phyloP scores from a whole-genome alignment of 2,329 filamentous ascomycete genomes.

The Nakataea oryzae region DNA sequence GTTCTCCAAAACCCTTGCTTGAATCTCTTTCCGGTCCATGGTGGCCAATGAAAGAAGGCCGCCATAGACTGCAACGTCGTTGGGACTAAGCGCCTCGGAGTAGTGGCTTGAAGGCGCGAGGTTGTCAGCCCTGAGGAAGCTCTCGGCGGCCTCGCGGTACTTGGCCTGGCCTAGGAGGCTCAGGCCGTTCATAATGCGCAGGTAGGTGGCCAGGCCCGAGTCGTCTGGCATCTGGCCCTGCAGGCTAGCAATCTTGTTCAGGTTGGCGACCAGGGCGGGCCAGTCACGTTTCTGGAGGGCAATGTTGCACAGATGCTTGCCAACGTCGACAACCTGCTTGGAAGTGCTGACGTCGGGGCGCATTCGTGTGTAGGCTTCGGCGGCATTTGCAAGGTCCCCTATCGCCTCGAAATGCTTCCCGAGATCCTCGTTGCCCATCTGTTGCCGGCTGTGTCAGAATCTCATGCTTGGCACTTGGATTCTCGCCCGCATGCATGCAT shows the following conservation, averaged over 20 bases:
- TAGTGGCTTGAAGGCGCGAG: slow-evolving; percentile 39
- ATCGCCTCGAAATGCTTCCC: slow-evolving; percentile 72
- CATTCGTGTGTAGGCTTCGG: slow-evolving; percentile 77
- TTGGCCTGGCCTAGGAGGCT: slow-evolving; percentile 34
- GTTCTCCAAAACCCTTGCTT: slow-evolving; percentile 69
- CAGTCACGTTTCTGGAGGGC: slow-evolving; percentile 71
- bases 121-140: slow-evolving; percentile 57
- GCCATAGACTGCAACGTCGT: slow-evolving; percentile 88
- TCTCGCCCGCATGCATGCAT: not conserved
- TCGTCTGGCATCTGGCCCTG: slow-evolving; percentile 34
- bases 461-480: not conserved
- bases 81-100: slow-evolving; percentile 65
- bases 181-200: slow-evolving; percentile 41
- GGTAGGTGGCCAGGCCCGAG: slow-evolving; percentile 34
- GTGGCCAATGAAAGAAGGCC: slow-evolving; percentile 83
- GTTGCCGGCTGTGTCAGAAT: not conserved
- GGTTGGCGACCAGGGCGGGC: slow-evolving; percentile 49
- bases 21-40: slow-evolving; percentile 70
- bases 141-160: slow-evolving; percentile 54
- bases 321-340: slow-evolving; percentile 75
- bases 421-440: slow-evolving; percentile 94
- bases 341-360: slow-evolving; percentile 78
- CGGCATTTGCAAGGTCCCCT: slow-evolving; percentile 62
- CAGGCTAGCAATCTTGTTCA: slow-evolving; percentile 51
- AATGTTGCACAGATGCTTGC: slow-evolving; percentile 66